Conservation (phyloP, 2,329 filamentous ascomycete genomes). For the Scytalidium lignicola region DNA sequence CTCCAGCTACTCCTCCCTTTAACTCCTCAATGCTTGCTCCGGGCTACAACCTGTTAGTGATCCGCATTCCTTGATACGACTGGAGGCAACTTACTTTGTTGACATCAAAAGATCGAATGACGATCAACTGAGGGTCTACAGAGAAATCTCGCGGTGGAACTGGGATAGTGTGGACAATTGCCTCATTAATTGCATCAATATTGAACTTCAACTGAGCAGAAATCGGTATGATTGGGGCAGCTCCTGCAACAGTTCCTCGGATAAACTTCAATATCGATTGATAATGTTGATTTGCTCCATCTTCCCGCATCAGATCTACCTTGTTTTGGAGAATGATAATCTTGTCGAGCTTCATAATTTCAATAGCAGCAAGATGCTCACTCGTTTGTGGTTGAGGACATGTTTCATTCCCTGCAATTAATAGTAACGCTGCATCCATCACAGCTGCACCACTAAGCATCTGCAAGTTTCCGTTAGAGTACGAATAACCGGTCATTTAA, state of each 20-base stretch:
- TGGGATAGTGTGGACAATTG: conserved; percentile 91
- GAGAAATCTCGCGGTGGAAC: conserved; percentile 88
- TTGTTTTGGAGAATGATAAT: conserved; percentile 99
- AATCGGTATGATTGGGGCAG: conserved; percentile 93
- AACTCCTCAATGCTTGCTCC: conserved; percentile 98
- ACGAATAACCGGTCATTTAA: background rate
- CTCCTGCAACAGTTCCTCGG: conserved; percentile 91
- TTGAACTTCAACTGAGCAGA: conserved; percentile 99
- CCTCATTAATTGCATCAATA: conserved; percentile 96
- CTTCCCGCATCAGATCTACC: conserved; percentile 96
- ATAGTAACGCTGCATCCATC: conserved; percentile 95
- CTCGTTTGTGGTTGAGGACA: conserved; percentile 98
- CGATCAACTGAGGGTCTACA: conserved; percentile 93
- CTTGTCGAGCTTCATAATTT: conserved; percentile 99
- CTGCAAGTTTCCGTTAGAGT: background rate
- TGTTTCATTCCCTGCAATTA: conserved; percentile 97
- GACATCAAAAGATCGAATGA: conserved; percentile 98
- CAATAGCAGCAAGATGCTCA: conserved; percentile 96
- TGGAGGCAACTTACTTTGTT: conserved; percentile 62
- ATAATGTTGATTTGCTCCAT: conserved; percentile 89
- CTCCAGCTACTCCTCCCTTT: conserved; percentile 97
- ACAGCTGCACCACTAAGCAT: conserved; percentile 99
- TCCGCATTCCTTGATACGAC: background rate
- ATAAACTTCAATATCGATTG: conserved; percentile 98
- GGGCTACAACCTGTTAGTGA: conserved; percentile 43